A percentile compares a stretch with the other conserved stretches of the same genome.
Evolutionary conservation across 2,329 filamentous ascomycete genomes (phyloP).

Genomic region (Scedosporium aurantiacum): DNA sequence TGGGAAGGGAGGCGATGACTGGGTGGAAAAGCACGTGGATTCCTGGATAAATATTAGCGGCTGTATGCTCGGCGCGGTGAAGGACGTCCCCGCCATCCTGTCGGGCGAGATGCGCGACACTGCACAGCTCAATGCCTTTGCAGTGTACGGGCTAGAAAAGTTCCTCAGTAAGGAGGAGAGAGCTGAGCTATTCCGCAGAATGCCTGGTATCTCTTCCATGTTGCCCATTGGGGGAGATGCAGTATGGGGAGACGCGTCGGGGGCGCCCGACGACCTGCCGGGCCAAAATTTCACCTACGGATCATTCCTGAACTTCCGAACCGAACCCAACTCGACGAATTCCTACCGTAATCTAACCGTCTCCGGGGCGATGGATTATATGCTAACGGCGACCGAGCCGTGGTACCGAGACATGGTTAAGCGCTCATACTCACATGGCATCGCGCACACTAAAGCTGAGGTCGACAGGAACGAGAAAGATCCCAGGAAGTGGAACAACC

Average conservation of each 20-base stretch:
- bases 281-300: constrained; percentile 67
- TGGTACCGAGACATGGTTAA: constrained; percentile 74
- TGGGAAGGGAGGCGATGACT: constrained; percentile 70
- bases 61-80: constrained; percentile 92
- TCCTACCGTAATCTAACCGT: constrained; percentile 71
- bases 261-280: constrained; percentile 77
- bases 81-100: constrained; percentile 79
- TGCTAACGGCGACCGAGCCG: constrained; percentile 65
- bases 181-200: constrained; percentile 86
- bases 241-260: constrained; percentile 84
- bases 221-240: constrained; percentile 85
- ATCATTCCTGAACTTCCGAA: constrained; percentile 73
- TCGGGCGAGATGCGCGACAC: constrained; percentile 99
- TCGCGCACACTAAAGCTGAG: constrained; percentile 68
- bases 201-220: constrained; percentile 97
- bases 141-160: constrained; percentile 92
- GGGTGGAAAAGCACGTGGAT: constrained; percentile 85
- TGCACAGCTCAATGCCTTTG: constrained; percentile 89
- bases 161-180: constrained; percentile 86
- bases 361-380: constrained; percentile 62
- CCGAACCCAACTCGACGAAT: constrained; percentile 50
- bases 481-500: constrained; percentile 84
- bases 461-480: constrained; percentile 75
- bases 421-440: constrained; percentile 73
- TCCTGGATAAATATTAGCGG: constrained; percentile 98